Evolutionary conservation across 192 early-diverging fungal species (phyloP).

Genomic region (Jimgerdemannia lactiflua): DNA sequence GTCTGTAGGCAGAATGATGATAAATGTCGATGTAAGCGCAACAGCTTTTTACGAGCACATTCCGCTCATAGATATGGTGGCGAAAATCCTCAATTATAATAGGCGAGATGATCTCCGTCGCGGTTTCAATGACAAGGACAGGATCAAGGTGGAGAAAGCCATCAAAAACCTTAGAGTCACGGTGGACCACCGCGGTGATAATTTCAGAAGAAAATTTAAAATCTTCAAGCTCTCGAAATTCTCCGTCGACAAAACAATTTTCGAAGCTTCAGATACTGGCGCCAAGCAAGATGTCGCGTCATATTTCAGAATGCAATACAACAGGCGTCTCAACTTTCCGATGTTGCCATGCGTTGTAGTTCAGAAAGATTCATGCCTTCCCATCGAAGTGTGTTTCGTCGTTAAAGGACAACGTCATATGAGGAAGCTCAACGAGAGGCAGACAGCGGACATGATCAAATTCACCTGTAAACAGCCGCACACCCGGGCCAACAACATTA

Average conservation of each 20-base stretch:
- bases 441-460: slow-evolving; percentile 95
- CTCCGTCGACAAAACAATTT: slow-evolving; percentile 68
- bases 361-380: slow-evolving; percentile 66
- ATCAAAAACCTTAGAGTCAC: slow-evolving; percentile 53
- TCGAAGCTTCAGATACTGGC: slow-evolving; percentile 55
- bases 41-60: slow-evolving; percentile 68
- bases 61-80: slow-evolving; percentile 67
- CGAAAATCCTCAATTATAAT: slow-evolving; percentile 56
- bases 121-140: slow-evolving; percentile 41
- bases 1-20: slow-evolving; percentile 51
- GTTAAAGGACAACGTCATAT: slow-evolving; percentile 79
- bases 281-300: slow-evolving; percentile 62
- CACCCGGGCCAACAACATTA: slow-evolving; percentile 83
- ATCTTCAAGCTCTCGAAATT: slow-evolving; percentile 64
- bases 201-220: slow-evolving; percentile 64
- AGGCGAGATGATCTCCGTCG: slow-evolving; percentile 44
- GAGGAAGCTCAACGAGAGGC: slow-evolving; percentile 78
- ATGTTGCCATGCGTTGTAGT: slow-evolving; percentile 83
- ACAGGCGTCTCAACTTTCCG: slow-evolving; percentile 66
- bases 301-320: slow-evolving; percentile 79
- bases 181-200: slow-evolving; percentile 61
- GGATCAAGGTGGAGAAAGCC: slow-evolving; percentile 42
- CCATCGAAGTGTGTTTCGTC: slow-evolving; percentile 90
- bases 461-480: slow-evolving; percentile 85
- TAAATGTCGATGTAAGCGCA: slow-evolving; percentile 71